Base-by-base conservation (phyloP, 2,329 filamentous ascomycete species). In the Cladosporium sp. region DNA sequence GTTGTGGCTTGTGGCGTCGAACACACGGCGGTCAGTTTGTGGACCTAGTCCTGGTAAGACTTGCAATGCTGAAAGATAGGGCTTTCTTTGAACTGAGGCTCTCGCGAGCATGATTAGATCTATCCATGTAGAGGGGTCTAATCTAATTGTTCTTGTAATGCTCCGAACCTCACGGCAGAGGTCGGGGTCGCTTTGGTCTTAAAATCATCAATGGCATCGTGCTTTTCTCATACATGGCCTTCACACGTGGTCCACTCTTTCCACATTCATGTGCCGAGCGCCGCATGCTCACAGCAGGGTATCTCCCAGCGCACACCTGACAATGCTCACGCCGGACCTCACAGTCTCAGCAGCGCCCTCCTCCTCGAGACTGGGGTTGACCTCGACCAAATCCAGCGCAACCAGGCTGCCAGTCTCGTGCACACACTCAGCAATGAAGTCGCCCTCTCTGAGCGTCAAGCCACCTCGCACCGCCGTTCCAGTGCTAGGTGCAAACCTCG, bases 391-490 rank as follows among this genome's bases (percentile, higher is more conserved):
- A 71, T 87, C 82, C 33, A 89, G 75, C 11, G 85, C 85, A 37
- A 88, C 80, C 23, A 85, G 78, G 66, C 83, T 82, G 18, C 86
- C 86, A 3, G 85, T 83, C 71, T 80, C 78, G 28, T 85, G 84
- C 21, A 89, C 81, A 60, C 82, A 83, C 75, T 88, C 95, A 73
- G 93, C 96, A 79, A 99, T 98, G 81, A 92, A 99, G 79, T 98
- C 95, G 49, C 95, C 95, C 82, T 99, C 95, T 65, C 95, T 88
- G 73, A 99, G 84, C 3, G 95, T 99, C 77, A 99, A 80, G 0
- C 95, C 95, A 50, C 95, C 95, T 74, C 95, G 87, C 35, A 99
- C 95, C 0, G 95, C 93, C 3, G 95, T 98, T 21, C 95, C 95
- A 0, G 95, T 99, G 78, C 91, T 95, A 28, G 95, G 95, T 46